Evolutionary conservation across 441 rosid genomes (phyloP).

Genomic region (Monsonia emarginata): DNA sequence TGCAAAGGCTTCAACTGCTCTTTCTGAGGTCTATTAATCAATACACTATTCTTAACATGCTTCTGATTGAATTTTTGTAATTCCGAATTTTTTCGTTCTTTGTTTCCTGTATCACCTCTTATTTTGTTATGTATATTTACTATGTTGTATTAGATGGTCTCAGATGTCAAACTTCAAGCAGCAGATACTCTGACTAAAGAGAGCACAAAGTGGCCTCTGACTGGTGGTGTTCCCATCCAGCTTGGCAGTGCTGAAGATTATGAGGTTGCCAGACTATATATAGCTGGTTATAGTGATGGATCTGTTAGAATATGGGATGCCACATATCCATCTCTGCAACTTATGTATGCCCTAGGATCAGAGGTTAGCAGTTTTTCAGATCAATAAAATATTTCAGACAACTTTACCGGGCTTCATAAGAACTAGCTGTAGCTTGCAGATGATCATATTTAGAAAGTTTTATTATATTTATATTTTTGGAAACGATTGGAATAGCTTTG

Average conservation of each 20-base stretch:
- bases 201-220: slow-evolving; percentile 48
- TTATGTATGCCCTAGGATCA: slow-evolving; percentile 30
- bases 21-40: slow-evolving; percentile 40
- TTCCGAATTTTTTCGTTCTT: slow-evolving; percentile 10
- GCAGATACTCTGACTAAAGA: slow-evolving; percentile 25
- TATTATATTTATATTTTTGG: neutral
- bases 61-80: neutral
- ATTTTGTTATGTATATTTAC: slow-evolving; percentile 2
- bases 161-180: slow-evolving; percentile 43
- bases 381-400: slow-evolving; percentile 12
- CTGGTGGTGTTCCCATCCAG: slow-evolving; percentile 49
- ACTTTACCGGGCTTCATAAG: slow-evolving; percentile 10
- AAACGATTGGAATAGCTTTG: neutral
- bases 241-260: slow-evolving; percentile 30
- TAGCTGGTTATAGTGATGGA: slow-evolving; percentile 58
- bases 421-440: neutral
- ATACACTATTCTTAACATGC: neutral
- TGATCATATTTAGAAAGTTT: neutral
- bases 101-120: neutral
- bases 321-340: slow-evolving; percentile 42
- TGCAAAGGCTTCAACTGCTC: slow-evolving; percentile 29
- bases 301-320: slow-evolving; percentile 61
- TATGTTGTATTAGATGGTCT: slow-evolving; percentile 32
- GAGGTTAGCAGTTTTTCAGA: slow-evolving; percentile 24
- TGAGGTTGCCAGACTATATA: slow-evolving; percentile 44